Percentiles rank a stretch among this genome's conserved stretches.
Conservation (phyloP, 805 yeast species). For the Saccharomycopsis javanensis region DNA sequence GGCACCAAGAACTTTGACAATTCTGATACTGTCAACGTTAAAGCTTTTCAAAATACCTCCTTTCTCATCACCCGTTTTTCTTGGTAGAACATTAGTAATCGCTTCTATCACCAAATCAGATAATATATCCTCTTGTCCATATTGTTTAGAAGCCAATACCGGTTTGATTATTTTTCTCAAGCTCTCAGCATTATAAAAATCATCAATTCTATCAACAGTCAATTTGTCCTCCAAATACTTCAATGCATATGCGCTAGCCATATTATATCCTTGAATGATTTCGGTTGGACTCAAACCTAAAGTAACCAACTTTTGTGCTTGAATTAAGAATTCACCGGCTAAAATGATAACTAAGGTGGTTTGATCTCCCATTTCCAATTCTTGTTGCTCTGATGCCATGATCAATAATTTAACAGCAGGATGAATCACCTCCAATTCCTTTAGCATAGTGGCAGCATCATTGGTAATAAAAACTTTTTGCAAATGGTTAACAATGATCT, state of each 20-base stretch:
- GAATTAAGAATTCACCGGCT: constrained; percentile 84
- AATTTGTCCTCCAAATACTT: constrained; percentile 47
- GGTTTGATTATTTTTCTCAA: constrained; percentile 70
- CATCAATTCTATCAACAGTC: constrained; percentile 51
- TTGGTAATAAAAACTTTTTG: constrained; percentile 84
- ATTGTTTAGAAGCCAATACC: constrained; percentile 88
- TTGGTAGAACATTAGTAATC: constrained; percentile 66
- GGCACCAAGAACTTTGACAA: constrained; percentile 94
- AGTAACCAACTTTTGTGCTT: constrained; percentile 75
- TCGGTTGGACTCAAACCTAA: constrained; percentile 88
- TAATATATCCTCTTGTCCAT: constrained; percentile 74
- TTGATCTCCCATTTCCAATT: constrained; percentile 94
- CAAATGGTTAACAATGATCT: constrained; percentile 83
- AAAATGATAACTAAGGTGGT: constrained; percentile 84
- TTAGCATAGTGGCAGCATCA: constrained; percentile 96
- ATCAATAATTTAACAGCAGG: constrained; percentile 95
- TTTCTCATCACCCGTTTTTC: constrained; percentile 36
- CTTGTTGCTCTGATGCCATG: constrained; percentile 96
- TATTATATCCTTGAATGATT: constrained; percentile 82
- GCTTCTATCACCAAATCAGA: constrained; percentile 79
- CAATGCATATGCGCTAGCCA: constrained; percentile 71
- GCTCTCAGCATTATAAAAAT: constrained; percentile 43
- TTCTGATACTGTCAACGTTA: constrained; percentile 90
- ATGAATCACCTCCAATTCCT: constrained; percentile 88
- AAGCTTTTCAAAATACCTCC: constrained; percentile 31